Base-by-base conservation (phyloP, 306 rosid genomes). In the Medicago lupulina region DNA sequence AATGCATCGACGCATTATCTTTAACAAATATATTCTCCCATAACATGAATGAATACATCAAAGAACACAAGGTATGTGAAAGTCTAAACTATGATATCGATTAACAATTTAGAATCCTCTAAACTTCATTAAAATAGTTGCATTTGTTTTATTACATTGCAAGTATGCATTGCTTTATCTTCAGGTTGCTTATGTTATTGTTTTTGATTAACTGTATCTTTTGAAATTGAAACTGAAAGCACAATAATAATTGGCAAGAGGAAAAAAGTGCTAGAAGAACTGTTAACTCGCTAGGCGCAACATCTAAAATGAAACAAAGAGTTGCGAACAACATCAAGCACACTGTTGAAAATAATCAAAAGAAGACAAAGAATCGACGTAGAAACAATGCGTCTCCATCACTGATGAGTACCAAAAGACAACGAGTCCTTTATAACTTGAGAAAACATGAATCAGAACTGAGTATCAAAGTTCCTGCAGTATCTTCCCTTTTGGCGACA, bases 61-160 rank as follows among this genome's bases (percentile, higher is more conserved):
- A 60, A 76, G 74, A 80, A 34, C 13, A 19, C 21, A 41, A 41
- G 84, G 80, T 80, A 6, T 58, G 39, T 49, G 43, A 73, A 64
- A 71, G 19, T 57, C 14, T 41, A 38, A 40, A 39, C 19, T 74
- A 47, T 61, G 23, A 25, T 15, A 19, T 18, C 12, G 54, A 21
- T 34, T 23, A 47, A 66, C 28, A 41, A 34, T 62, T 53, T 4
- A 17, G 19, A 17, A 41, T 62, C 59, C 25, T 47, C 11, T 8
- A 31, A 17, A 67, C 7, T n/a, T n/a, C 8, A 31, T 49, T 70
- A 2, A 36, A 75, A 46, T 2, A 14, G 43, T 63, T 11, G 14
- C 53, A 68, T 64, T 25, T 15, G 10, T 40, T 76, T 76, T 25
- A 46, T 76, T 21, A 46, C 64, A 67, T 28, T 25, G 43, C 75